Conservation (phyloP, 1,284 basidiomycete species). For the Moesziomyces globuligerus region DNA sequence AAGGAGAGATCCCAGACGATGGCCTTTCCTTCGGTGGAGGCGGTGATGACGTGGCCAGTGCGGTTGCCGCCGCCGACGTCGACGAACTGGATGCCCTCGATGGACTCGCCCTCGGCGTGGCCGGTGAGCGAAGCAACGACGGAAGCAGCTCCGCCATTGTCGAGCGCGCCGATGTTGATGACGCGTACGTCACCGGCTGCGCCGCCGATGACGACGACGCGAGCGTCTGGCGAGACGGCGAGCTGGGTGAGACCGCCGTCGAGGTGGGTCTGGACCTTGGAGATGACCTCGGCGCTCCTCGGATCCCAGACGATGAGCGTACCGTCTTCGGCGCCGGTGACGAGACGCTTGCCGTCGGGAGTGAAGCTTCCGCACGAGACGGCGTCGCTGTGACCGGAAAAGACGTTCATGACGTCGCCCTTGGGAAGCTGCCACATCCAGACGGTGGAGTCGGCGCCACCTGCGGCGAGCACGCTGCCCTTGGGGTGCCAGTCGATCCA, state of each 20-base stretch:
- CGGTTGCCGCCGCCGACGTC: constrained; percentile 76
- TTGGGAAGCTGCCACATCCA: constrained; percentile 98
- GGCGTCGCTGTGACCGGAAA: constrained; percentile 86
- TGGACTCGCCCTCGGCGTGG: constrained; percentile 86
- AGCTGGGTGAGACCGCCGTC: constrained; percentile 87
- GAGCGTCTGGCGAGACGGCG: constrained; percentile 76
- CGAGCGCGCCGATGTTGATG: constrained; percentile 78
- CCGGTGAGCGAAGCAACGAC: constrained; percentile 82
- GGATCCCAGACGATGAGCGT: constrained; percentile 92
- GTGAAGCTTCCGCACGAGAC: constrained; percentile 91
- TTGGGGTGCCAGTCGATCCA: constrained; percentile 97
- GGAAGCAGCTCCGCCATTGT: constrained; percentile 72
- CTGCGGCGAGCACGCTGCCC: constrained; percentile 86
- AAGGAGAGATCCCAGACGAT: constrained; percentile 93
- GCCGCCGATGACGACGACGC: constrained; percentile 85
- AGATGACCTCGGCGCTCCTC: constrained; percentile 78
- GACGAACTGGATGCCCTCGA: constrained; percentile 88
- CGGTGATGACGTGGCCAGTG: constrained; percentile 78
- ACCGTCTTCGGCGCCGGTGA: constrained; percentile 87
- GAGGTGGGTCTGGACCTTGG: constrained; percentile 75
- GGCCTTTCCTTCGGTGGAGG: constrained; percentile 91
- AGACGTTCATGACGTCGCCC: constrained; percentile 93
- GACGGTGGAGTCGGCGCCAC: constrained; percentile 91
- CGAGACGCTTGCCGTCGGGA: constrained; percentile 79
- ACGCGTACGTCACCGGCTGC: constrained; percentile 83